phyloP scores from a whole-genome alignment of 2,329 filamentous ascomycete genomes.

The Aspergillus novofumigatus region DNA sequence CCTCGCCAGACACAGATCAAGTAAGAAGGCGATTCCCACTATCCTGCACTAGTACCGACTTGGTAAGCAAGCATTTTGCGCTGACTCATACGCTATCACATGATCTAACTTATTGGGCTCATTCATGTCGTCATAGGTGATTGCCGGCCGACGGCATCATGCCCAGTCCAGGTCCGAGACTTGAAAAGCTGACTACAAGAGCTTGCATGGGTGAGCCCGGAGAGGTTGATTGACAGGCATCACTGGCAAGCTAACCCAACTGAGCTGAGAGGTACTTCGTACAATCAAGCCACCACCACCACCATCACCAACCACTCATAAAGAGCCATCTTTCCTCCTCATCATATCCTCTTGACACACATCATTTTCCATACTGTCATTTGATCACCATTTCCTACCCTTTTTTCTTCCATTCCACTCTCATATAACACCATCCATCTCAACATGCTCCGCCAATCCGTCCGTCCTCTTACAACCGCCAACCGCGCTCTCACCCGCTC shows the following conservation, averaged over 20 bases:
- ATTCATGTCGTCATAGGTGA: conserved; percentile 10
- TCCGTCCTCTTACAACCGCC: conserved; percentile 56
- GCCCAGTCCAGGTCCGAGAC: neutral
- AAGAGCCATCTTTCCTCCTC: neutral
- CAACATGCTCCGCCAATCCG: conserved; percentile 65
- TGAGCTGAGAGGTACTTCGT: neutral
- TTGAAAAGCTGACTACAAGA: neutral
- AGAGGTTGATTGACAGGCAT: neutral
- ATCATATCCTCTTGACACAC: neutral
- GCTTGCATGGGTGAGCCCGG: neutral
- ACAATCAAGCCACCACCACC: neutral
- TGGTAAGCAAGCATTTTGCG: neutral
- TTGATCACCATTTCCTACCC: neutral
- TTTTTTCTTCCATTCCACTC: neutral
- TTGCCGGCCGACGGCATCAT: neutral
- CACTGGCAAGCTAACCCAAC: neutral
- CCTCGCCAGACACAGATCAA: neutral
- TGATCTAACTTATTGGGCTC: neutral
- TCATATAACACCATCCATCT: neutral
- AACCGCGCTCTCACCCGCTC: conserved; percentile 50
- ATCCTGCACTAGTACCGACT: neutral
- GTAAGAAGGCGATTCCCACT: conserved; percentile 9
- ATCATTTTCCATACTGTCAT: no score
- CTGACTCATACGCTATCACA: conserved; percentile 10
- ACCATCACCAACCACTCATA: neutral